phyloP scores from a whole-genome alignment of 2,329 filamentous ascomycete genomes.

The Neofusicoccum laricinum region DNA sequence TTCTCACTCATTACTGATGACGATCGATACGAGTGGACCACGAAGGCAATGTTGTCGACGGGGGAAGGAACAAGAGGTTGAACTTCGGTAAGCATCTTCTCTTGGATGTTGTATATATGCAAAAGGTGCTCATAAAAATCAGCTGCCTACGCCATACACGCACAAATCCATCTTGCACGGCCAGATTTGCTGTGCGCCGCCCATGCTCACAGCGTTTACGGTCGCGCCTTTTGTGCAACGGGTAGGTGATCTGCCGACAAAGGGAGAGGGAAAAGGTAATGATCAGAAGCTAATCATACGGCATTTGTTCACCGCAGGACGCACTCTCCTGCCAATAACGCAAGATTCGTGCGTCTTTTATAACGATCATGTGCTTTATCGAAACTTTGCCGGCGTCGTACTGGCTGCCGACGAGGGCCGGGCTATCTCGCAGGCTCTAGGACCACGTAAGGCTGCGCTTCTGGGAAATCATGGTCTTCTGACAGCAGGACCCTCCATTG shows the following conservation, averaged over 20 bases:
- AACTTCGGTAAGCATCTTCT: conserved; percentile 60
- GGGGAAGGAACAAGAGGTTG: conserved; percentile 47
- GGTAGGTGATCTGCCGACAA: conserved; percentile 32
- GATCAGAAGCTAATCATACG: too few species aligned
- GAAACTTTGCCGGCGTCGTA: conserved; percentile 54
- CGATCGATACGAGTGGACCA: conserved; percentile 60
- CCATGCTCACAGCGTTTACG: conserved; percentile 58
- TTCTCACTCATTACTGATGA: conserved; percentile 60
- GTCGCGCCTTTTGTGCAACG: conserved; percentile 60
- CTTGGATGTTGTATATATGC: conserved; percentile 51
- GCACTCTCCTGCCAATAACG: conserved; percentile 56
- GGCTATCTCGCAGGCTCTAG: conserved; percentile 49
- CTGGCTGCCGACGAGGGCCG: conserved; percentile 53
- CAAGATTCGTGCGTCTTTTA: conserved; percentile 57
- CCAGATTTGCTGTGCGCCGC: conserved; percentile 59
- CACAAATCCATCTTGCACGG: conserved; percentile 57
- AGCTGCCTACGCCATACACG: conserved; percentile 59
- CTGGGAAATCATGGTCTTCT: conserved; percentile 54
- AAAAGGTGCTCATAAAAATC: conserved; percentile 30
- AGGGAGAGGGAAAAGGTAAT: too few species aligned
- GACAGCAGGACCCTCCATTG: conserved; percentile 49
- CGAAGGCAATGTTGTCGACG: conserved; percentile 58
- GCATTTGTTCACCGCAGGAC: conserved; percentile 19
- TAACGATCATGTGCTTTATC: conserved; percentile 54
- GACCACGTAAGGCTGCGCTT: conserved; percentile 50